Base-by-base conservation (phyloP, 2,329 filamentous ascomycete genomes). In the Pseudohalonectria lignicola region DNA sequence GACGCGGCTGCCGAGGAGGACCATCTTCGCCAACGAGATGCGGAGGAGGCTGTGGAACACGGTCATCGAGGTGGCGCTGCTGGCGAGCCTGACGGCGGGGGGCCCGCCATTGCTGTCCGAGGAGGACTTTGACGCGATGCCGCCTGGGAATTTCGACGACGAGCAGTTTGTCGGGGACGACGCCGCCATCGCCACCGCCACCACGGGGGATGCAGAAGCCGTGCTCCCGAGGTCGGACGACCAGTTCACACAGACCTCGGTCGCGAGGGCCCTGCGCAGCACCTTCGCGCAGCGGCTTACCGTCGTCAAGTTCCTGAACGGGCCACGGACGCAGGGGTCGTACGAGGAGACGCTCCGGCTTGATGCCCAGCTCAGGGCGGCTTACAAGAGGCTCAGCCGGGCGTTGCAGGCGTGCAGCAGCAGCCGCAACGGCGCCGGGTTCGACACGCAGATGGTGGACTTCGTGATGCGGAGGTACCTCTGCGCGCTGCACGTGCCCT, bases 31-130 rank as follows among this genome's bases (percentile, higher is more conserved):
- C 16, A 59, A 64, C 1, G 74, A 79, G 51, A 64, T 77, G 51
- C 62, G 73, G 2, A 59, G 73, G 4, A 60, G 74, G 3, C 48
- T 78, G 1, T 78, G 74, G 74, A 64, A 66, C 6, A 72, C 70
- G 0, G 62, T 74, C 10, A 40, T 76, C 5, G 72, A 77, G 47
- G 51, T 76, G 3, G 64, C 66, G n/a, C 39, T 76, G 11, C 67
- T 74, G 46, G 57, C 62, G 2, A 63, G 67, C 16, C 53, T 74
- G 18, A 66, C 71, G 40, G 62, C 67, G 0, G 71, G 72, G 1
- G 66, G 67, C 1, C 62, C 64, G 2, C 67, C 70, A 3, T 53
- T 73, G 7, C 53, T 75, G 7, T 58, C 62, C 1, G 37, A 50
- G 0, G 48, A 61, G 8, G 65, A 73, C 38, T 75, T 64, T 39